A percentile compares a stretch with the other conserved stretches of the same genome.
Conservation (phyloP, 2,329 filamentous ascomycete species). For the Pseudogymnoascus sp. region DNA sequence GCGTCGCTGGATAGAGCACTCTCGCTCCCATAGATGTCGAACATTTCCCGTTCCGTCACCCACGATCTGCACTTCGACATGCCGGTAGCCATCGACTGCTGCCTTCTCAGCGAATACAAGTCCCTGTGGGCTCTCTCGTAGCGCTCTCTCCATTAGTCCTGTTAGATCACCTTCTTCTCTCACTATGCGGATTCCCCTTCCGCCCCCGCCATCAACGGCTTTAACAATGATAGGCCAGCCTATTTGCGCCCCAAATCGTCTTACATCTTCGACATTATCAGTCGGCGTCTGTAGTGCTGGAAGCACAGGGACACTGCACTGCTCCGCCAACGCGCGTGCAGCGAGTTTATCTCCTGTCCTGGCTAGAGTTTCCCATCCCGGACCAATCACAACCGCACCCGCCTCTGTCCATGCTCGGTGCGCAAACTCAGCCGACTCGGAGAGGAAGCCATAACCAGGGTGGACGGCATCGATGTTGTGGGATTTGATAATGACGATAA, state of each 20-base stretch:
- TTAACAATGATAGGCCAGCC: conserved; percentile 49
- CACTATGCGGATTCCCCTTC: conserved; percentile 56
- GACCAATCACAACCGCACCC: conserved; percentile 62
- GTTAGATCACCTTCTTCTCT: conserved; percentile 42
- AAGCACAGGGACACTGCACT: conserved; percentile 60
- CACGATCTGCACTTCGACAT: conserved; percentile 62
- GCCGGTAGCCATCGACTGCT: conserved; percentile 54
- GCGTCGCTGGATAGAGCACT: conserved; percentile 60
- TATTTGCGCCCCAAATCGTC: conserved; percentile 34
- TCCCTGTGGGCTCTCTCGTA: conserved; percentile 53
- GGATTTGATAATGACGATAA: conserved; percentile 41
- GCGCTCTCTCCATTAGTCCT: conserved; percentile 46
- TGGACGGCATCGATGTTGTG: conserved; percentile 57
- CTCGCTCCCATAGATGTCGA: conserved; percentile 55
- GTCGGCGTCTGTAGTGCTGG: conserved; percentile 61
- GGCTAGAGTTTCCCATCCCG: conserved; percentile 36
- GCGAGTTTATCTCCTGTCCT: conserved; percentile 38
- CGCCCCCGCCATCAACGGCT: conserved; percentile 54
- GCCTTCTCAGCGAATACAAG: conserved; percentile 51
- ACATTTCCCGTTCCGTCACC: conserved; percentile 53
- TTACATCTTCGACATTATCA: conserved; percentile 53
- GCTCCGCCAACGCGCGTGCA: conserved; percentile 59
- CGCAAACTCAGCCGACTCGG: conserved; percentile 63
- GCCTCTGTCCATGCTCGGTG: conserved; percentile 59
- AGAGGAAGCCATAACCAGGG: conserved; percentile 64